These are phyloP conservation scores for Globisporangium radiosum DNA, from an alignment of 352 stramenopile species.

Conservation along the genomic window DNA sequence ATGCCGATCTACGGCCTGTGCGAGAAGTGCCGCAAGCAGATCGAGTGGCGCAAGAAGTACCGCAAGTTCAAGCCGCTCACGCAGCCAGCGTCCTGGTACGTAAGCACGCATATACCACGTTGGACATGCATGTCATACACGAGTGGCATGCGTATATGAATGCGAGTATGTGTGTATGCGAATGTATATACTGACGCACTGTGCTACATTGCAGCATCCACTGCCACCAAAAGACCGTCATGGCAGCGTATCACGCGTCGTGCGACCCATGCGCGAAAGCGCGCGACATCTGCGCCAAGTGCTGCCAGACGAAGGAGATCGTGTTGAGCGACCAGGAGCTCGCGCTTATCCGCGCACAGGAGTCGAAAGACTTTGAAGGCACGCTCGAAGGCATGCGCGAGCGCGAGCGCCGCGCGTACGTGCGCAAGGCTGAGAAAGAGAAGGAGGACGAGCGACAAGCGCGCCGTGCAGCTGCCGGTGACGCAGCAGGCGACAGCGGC, in stretches of 20 bases:
- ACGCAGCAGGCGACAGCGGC: constrained; percentile 17
- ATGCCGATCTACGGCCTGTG: constrained; percentile 91
- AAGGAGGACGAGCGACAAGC: constrained; percentile 33
- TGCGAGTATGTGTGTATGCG: background rate
- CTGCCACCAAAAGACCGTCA: constrained; percentile 90
- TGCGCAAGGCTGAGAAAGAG: constrained; percentile 56
- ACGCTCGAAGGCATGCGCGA: constrained; percentile 67
- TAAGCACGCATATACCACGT: background rate
- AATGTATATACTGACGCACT: background rate
- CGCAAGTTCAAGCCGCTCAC: constrained; percentile 97
- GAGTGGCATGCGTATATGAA: background rate
- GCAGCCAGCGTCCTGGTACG: constrained; percentile 88
- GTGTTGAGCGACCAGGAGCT: constrained; percentile 38
- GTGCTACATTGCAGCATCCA: constrained; percentile 60
- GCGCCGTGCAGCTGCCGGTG: constrained; percentile 20
- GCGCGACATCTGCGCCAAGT: constrained; percentile 87
- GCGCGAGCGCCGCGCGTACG: constrained; percentile 61
- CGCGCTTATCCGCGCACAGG: constrained; percentile 34
- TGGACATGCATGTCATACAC: too few relatives aligned
- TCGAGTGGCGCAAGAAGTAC: constrained; percentile 99
- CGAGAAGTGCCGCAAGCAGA: constrained; percentile 92
- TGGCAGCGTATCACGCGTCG: constrained; percentile 92
- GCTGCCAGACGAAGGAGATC: constrained; percentile 72
- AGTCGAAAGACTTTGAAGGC: constrained; percentile 43
- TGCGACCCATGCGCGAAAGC: constrained; percentile 89